phyloP scores from a whole-genome alignment of 208 protist species.

The Wallacemonas sp. region DNA sequence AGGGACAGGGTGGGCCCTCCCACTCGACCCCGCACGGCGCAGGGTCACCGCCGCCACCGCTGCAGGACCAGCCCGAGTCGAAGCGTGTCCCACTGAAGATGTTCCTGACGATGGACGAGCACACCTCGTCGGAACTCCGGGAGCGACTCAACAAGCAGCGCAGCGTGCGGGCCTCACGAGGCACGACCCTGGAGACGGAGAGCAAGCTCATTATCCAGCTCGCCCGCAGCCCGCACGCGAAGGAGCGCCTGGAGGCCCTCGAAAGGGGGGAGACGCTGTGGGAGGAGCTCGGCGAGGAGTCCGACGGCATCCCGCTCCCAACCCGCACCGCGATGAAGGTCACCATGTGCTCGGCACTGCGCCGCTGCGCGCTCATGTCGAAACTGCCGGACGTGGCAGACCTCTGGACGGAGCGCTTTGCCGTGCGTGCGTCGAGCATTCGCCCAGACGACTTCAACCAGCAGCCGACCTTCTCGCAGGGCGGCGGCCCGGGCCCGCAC shows the following conservation, averaged over 20 bases:
- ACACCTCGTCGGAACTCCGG: constrained; percentile 28
- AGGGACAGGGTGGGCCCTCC: neutral
- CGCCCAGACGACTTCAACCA: constrained; percentile 65
- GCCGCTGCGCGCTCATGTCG: constrained; percentile 71
- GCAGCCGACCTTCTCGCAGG: constrained; percentile 28
- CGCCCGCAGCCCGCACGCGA: constrained; percentile 39
- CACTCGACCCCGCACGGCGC: neutral
- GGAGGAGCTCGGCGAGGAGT: constrained; percentile 50
- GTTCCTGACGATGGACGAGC: constrained; percentile 18
- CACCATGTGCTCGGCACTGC: constrained; percentile 66
- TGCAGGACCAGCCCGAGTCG: neutral
- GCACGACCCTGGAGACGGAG: constrained; percentile 59
- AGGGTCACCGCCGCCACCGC: neutral
- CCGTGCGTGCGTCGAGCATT: constrained; percentile 42
- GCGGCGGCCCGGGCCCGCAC: constrained; percentile 11
- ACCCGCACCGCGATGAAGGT: constrained; percentile 68
- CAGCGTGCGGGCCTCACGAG: constrained; percentile 22
- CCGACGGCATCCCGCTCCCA: constrained; percentile 41
- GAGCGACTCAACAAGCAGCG: constrained; percentile 29
- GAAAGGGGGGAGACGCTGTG: constrained; percentile 69
- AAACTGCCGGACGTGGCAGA: constrained; percentile 47
- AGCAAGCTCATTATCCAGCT: constrained; percentile 64
- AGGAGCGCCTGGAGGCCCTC: constrained; percentile 74
- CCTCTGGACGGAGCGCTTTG: constrained; percentile 76
- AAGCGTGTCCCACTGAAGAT: constrained; percentile 9